Evolutionary conservation across 768 basidiomycete genomes (phyloP).

Genomic region (Suillus spraguei): DNA sequence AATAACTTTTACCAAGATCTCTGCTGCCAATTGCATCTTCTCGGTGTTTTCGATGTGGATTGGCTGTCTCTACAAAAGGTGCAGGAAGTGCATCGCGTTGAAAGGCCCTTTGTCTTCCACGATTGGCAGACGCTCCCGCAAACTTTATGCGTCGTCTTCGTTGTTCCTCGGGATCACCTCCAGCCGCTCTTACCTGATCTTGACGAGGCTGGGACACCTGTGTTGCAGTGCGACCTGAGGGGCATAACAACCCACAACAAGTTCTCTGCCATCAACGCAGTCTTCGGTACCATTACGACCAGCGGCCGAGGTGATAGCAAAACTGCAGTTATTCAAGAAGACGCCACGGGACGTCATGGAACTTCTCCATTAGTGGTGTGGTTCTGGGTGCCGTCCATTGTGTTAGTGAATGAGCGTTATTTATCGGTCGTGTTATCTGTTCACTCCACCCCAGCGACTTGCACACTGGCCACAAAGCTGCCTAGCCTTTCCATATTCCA

Average conservation of each 20-base stretch:
- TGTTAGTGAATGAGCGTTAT: slow-evolving; percentile 17
- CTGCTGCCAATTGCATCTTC: slow-evolving; percentile 43
- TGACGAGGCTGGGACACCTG: slow-evolving; percentile 19
- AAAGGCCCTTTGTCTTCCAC: slow-evolving; percentile 27
- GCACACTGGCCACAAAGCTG: slow-evolving; percentile 11
- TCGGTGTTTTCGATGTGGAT: slow-evolving; percentile 38
- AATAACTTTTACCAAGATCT: slow-evolving; percentile 49
- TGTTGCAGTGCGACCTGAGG: slow-evolving; percentile 25
- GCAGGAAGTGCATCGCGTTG: slow-evolving; percentile 12
- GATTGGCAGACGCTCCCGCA: slow-evolving; percentile 34
- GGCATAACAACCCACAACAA: slow-evolving; percentile 11
- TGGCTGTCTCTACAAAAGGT: slow-evolving; percentile 21
- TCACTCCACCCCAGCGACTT: slow-evolving; percentile 16
- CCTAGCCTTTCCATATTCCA: neutral
- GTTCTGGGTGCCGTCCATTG: slow-evolving; percentile 19
- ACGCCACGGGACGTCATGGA: slow-evolving; percentile 19
- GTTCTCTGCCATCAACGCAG: slow-evolving; percentile 24
- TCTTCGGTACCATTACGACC: slow-evolving; percentile 23
- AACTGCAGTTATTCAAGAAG: slow-evolving; percentile 18
- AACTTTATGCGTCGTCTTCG: slow-evolving; percentile 34
- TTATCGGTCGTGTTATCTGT: slow-evolving; percentile 22
- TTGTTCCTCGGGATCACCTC: slow-evolving; percentile 33
- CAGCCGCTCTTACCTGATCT: slow-evolving; percentile 25
- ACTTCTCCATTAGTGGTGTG: slow-evolving; percentile 24
- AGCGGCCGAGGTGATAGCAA: slow-evolving; percentile 23